These are phyloP conservation scores for Orbilia javanica DNA, from an alignment of 2,329 filamentous ascomycete species.

Conservation along the genomic window DNA sequence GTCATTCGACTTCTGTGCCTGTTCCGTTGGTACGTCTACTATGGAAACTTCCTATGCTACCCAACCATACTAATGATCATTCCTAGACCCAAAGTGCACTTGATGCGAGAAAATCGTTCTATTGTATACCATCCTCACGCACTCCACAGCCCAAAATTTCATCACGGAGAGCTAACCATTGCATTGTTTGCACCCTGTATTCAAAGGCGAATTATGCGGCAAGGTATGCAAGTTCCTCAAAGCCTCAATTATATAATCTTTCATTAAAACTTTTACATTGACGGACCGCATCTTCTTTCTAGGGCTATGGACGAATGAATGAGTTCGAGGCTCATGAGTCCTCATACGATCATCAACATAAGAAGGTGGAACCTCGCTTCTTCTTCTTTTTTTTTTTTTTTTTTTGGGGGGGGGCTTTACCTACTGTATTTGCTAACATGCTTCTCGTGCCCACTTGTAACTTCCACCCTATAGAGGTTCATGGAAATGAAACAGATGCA, in stretches of 20 bases:
- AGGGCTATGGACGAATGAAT: constrained; percentile 94
- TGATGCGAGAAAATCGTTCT: constrained; percentile 56
- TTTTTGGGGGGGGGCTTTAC: too few relatives aligned
- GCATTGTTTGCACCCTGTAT: too few relatives aligned
- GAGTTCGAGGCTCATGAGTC: constrained; percentile 95
- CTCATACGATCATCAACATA: constrained; percentile 95
- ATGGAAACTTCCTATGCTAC: background rate
- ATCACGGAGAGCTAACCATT: background rate
- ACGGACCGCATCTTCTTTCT: constrained; percentile 64
- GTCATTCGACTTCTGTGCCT: constrained; percentile 54
- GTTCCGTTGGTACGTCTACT: constrained; percentile 36
- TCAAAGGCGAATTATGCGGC: constrained; percentile 51
- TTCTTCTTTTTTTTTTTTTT: too few relatives aligned
- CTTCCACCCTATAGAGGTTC: constrained; percentile 68
- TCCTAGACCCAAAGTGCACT: constrained; percentile 53
- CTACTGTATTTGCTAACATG: constrained; percentile 2
- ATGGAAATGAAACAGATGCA: constrained; percentile 90
- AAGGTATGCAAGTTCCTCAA: constrained; percentile 12
- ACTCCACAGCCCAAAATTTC: background rate
- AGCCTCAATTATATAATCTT: background rate
- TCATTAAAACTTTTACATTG: background rate
- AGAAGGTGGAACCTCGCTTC: constrained; percentile 71
- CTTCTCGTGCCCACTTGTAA: constrained; percentile 22
- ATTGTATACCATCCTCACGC: constrained; percentile 14
- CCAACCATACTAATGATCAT: background rate